Conservation (phyloP, 768 basidiomycete genomes). For the Lactarius akahatsu region DNA sequence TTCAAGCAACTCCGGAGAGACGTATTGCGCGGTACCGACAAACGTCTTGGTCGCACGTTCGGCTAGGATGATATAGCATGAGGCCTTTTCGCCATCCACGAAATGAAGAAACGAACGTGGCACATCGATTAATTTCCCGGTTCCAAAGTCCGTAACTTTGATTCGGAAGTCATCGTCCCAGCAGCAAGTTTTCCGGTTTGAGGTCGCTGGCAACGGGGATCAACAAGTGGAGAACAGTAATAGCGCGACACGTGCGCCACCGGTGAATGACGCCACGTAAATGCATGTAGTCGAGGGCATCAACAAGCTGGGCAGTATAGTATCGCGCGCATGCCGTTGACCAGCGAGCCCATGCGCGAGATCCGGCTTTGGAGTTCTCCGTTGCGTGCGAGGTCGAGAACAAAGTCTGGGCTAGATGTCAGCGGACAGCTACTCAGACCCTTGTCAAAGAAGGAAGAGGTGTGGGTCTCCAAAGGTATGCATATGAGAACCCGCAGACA, state of each 20-base stretch:
- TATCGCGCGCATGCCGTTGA: slow-evolving; percentile 72
- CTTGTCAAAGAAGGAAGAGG: background rate
- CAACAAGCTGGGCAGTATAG: slow-evolving; percentile 88
- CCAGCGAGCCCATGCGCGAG: slow-evolving; percentile 79
- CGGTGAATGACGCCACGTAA: slow-evolving; percentile 87
- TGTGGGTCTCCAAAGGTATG: slow-evolving; percentile 7
- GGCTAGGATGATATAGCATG: slow-evolving; percentile 36
- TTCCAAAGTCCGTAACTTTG: slow-evolving; percentile 97
- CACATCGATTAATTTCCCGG: slow-evolving; percentile 70
- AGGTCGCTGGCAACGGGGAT: slow-evolving; percentile 51
- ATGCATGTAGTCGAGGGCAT: slow-evolving; percentile 90
- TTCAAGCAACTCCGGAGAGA: slow-evolving; percentile 82
- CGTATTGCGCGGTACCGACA: slow-evolving; percentile 89
- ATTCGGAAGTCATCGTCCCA: slow-evolving; percentile 85
- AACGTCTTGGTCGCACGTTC: slow-evolving; percentile 63
- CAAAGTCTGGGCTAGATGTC: slow-evolving; percentile 56
- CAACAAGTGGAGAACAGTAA: slow-evolving; percentile 14
- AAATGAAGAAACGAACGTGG: slow-evolving; percentile 46
- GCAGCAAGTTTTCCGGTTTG: slow-evolving; percentile 85
- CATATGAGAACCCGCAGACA: background rate
- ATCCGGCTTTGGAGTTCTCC: slow-evolving; percentile 77
- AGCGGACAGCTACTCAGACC: background rate
- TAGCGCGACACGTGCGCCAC: slow-evolving; percentile 35
- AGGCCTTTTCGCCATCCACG: slow-evolving; percentile 30
- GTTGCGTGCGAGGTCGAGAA: slow-evolving; percentile 71